Percentiles rank a stretch among this genome's conserved stretches.
Evolutionary conservation across 805 yeast genomes (phyloP).

Genomic region (Schwanniomyces polymorphus): DNA sequence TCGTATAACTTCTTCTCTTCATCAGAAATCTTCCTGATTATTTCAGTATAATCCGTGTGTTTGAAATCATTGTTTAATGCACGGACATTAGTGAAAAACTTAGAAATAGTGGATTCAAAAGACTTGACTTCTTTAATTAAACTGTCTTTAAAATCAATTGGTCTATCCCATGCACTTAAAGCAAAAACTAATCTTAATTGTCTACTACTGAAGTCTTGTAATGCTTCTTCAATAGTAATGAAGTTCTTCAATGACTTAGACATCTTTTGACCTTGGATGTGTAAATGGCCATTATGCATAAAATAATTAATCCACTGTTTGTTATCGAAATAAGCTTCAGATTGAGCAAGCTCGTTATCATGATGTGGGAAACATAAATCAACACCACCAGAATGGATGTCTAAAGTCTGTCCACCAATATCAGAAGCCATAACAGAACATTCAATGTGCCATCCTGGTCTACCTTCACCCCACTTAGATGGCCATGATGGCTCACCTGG

Average conservation of each 20-base stretch:
- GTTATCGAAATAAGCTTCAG: slow-evolving; percentile 88
- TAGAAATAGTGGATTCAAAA: slow-evolving; percentile 70
- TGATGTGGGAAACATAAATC: slow-evolving; percentile 99
- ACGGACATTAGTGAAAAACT: slow-evolving; percentile 84
- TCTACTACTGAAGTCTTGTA: slow-evolving; percentile 66
- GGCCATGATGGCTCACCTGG: slow-evolving; percentile 97
- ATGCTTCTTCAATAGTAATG: slow-evolving; percentile 90
- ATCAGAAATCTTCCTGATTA: slow-evolving; percentile 61
- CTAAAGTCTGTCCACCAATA: slow-evolving; percentile 78
- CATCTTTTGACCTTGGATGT: slow-evolving; percentile 98
- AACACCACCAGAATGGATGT: slow-evolving; percentile 95
- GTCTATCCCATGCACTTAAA: slow-evolving; percentile 87
- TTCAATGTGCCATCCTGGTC: slow-evolving; percentile 99
- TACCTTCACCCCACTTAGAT: slow-evolving; percentile 95
- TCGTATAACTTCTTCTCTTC: slow-evolving; percentile 57
- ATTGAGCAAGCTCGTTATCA: slow-evolving; percentile 96
- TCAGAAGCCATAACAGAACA: slow-evolving; percentile 98
- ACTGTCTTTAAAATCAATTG: slow-evolving; percentile 86
- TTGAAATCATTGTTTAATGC: slow-evolving; percentile 72
- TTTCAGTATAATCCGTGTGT: slow-evolving; percentile 47
- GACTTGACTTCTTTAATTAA: slow-evolving; percentile 75
- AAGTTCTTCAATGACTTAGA: slow-evolving; percentile 92
- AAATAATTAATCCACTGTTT: slow-evolving; percentile 97
- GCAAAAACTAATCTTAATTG: slow-evolving; percentile 92
- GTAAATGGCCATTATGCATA: slow-evolving; percentile 95